A percentile compares a stretch with the other conserved stretches of the same genome.
These are phyloP conservation scores for Epichloe gansuensis DNA, from an alignment of 2,329 filamentous ascomycete species.

Conservation along the genomic window DNA sequence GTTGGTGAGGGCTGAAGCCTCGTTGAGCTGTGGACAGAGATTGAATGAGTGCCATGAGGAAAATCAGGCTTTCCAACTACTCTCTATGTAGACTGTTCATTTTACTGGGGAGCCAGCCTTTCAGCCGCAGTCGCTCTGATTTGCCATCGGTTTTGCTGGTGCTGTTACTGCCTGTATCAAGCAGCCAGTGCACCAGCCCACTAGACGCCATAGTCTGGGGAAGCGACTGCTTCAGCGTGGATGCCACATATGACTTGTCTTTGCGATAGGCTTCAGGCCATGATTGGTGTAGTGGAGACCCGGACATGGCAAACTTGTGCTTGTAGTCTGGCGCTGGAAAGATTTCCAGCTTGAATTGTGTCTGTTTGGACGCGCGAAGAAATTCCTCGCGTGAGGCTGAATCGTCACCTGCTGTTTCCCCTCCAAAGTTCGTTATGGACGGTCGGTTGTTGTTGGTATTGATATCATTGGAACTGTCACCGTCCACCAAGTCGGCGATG, in stretches of 20 bases:
- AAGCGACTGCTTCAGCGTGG: constrained; percentile 25
- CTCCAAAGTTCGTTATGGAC: background rate
- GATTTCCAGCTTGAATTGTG: constrained; percentile 30
- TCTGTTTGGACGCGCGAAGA: constrained; percentile 8
- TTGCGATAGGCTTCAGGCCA: constrained; percentile 27
- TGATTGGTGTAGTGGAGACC: constrained; percentile 24
- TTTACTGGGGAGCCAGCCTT: constrained; percentile 13
- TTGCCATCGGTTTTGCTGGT: constrained; percentile 3
- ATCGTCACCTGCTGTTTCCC: background rate
- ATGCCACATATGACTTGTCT: constrained; percentile 22
- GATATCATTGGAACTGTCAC: constrained; percentile 7
- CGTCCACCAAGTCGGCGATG: constrained; percentile 19
- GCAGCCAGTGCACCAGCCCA: constrained; percentile 32
- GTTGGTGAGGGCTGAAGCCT: background rate
- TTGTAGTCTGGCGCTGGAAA: constrained; percentile 25
- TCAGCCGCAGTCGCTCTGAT: constrained; percentile 11
- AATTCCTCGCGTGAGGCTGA: background rate
- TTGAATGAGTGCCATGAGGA: background rate
- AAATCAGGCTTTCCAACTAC: background rate
- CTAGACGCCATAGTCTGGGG: constrained; percentile 24
- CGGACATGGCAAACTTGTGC: constrained; percentile 24
- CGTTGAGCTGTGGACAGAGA: too few species aligned
- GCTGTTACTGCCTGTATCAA: constrained; percentile 11
- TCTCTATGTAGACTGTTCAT: constrained; percentile 7
- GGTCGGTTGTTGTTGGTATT: constrained; percentile 3